Base-by-base conservation (phyloP, 495 filamentous ascomycete species). In the Podospora sp. region DNA sequence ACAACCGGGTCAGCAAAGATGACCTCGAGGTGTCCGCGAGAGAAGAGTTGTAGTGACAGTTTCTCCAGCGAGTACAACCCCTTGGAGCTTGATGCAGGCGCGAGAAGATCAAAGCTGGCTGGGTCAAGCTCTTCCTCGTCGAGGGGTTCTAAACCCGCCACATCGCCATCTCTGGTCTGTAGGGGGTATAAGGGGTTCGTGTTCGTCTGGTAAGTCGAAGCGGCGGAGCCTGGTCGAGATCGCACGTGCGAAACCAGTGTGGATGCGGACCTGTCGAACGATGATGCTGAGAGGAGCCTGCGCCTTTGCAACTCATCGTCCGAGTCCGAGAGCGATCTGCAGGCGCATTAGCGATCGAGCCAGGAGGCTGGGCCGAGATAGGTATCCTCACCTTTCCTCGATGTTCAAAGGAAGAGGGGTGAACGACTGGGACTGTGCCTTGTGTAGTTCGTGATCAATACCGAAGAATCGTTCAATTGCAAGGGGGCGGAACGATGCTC, bases 1-100 rank as follows among this genome's bases (percentile, higher is more conserved):
- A 90, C 82, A 5, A 80, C 76, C 14, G 86, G 83, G 67, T 92
- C 89, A 8, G 81, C 79, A 59, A 94, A 85, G 5, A 92, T 89
- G 2, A 81, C 75, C 56, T 83, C 72, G 63, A 92, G 84, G 74
- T 92, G 90, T 60, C 88, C 84, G 6, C 68, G 71, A 7, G 88
- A 89, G 70, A 92, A 91, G 66, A 93, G 80, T 27, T 85, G 76
- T 33, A 90, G 86, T 2, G 88, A 84, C 36, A 85, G 80, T 24
- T 75, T 77, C 77, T 92, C 90, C 1, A 93, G 76, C 1, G 81
- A 83, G 69, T 80, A 86, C 25, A 61, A 75, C 40, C 67, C 71
- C 18, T 26, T 25, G 0, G 29, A 25, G n/a, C 63, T 60, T 16
- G 75, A 70, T 4, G 50, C 56, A 8, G 84, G 80, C 2, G 79